These are phyloP conservation scores for Sphaceloma murrayae DNA, from an alignment of 2,329 filamentous ascomycete genomes.

Conservation along the genomic window DNA sequence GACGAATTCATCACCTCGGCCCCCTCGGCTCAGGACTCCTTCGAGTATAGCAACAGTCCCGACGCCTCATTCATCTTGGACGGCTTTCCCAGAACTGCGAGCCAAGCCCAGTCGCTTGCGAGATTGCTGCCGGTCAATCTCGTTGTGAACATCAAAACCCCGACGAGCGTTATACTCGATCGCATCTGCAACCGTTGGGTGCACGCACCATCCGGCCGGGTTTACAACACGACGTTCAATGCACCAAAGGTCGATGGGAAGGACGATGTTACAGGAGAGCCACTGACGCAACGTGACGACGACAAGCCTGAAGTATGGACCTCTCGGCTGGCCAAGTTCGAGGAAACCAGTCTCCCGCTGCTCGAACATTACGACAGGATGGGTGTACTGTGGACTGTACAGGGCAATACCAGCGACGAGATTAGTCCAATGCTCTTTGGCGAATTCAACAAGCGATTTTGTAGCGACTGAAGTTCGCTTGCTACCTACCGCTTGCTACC, in stretches of 20 bases:
- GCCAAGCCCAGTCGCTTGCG: constrained; percentile 70
- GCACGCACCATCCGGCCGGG: constrained; percentile 78
- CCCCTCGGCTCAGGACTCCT: constrained; percentile 28
- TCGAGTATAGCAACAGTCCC: constrained; percentile 54
- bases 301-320: constrained; percentile 83
- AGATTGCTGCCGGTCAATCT: constrained; percentile 86
- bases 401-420: constrained; percentile 85
- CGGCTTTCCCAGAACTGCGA: constrained; percentile 82
- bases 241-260: constrained; percentile 67
- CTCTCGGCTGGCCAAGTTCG: constrained; percentile 68
- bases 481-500: background rate
- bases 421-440: constrained; percentile 81
- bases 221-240: constrained; percentile 94
- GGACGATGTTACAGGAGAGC: constrained; percentile 87
- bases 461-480: background rate
- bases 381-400: constrained; percentile 76
- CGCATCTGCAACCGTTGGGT: constrained; percentile 90
- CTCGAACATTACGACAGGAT: constrained; percentile 81
- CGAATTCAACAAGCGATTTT: constrained; percentile 73
- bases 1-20: constrained; percentile 35
- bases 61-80: constrained; percentile 88
- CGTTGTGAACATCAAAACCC: constrained; percentile 77
- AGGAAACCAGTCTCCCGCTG: constrained; percentile 74
- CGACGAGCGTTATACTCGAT: constrained; percentile 74
- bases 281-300: constrained; percentile 70